A percentile compares a stretch with the other conserved stretches of the same genome.
Conservation (phyloP, 306 rosid genomes). For the Glycine tomentella region DNA sequence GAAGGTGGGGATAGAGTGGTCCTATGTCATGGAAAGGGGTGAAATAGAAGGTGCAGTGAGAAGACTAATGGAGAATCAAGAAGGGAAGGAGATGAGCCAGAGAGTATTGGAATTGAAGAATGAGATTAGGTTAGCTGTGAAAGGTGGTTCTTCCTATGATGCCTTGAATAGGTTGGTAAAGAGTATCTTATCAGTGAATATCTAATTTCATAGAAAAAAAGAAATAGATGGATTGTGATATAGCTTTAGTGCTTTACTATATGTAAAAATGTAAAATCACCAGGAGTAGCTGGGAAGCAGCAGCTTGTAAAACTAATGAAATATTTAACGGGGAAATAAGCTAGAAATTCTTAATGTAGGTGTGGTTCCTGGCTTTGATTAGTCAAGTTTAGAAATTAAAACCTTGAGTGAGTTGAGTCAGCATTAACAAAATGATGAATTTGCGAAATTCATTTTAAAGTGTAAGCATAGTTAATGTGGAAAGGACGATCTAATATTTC, state of each 20-base stretch:
- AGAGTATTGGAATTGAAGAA: constrained; percentile 47
- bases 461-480: neutral
- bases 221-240: neutral
- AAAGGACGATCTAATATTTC: no score
- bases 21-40: constrained; percentile 26
- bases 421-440: neutral
- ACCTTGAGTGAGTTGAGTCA: no score
- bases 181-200: neutral
- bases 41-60: constrained; percentile 47
- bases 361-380: neutral
- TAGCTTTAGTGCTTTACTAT: no score
- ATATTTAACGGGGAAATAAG: neutral
- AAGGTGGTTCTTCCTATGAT: constrained; percentile 38
- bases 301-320: no score
- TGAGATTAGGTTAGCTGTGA: constrained; percentile 17
- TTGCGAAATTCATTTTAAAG: neutral
- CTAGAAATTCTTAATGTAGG: neutral
- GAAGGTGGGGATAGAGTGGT: constrained; percentile 55
- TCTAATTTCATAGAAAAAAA: constrained; percentile 2
- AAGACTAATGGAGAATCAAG: constrained; percentile 42
- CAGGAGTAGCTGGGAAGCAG: no score
- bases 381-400: no score
- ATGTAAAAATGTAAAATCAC: no score
- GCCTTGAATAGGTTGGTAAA: constrained; percentile 37
- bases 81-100: constrained; percentile 46